These are phyloP conservation scores for Schrenkiella parvula DNA, from an alignment of 345 rosid genomes.

Conservation along the genomic window DNA sequence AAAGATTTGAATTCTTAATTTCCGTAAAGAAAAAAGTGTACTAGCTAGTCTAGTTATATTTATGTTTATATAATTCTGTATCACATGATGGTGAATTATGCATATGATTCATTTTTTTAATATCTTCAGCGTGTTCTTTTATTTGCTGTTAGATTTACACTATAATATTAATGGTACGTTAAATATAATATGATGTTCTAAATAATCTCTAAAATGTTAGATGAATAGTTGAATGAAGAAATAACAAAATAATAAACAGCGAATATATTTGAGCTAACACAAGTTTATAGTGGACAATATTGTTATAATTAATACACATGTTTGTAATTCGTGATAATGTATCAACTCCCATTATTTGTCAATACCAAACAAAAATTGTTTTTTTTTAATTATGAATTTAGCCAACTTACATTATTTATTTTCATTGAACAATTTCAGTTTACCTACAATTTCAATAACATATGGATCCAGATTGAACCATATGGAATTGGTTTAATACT, in stretches of 20 bases:
- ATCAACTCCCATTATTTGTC: too few relatives aligned
- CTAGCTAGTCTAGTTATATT: constrained; percentile 2
- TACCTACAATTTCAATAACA: neutral
- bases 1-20: constrained; percentile 8
- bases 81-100: constrained; percentile 7
- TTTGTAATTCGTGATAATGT: too few relatives aligned
- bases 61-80: constrained; percentile 23
- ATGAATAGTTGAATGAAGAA: too few relatives aligned
- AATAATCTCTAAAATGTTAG: too few relatives aligned
- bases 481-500: neutral
- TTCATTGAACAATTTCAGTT: neutral
- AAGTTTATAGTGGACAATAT: too few relatives aligned
- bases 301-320: too few relatives aligned
- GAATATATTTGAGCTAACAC: too few relatives aligned
- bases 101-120: neutral
- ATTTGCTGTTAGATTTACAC: neutral
- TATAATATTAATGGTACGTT: too few relatives aligned
- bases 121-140: neutral
- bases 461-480: neutral
- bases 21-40: constrained; percentile 16
- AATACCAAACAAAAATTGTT: too few relatives aligned
- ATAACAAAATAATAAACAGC: too few relatives aligned
- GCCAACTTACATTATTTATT: neutral
- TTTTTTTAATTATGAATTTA: too few relatives aligned
- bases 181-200: too few relatives aligned